Evolutionary conservation across 2,329 filamentous ascomycete species (phyloP), one percentile per base, ranked within the genome.

Genomic region (Fusarium neocosmosporiellum): DNA sequence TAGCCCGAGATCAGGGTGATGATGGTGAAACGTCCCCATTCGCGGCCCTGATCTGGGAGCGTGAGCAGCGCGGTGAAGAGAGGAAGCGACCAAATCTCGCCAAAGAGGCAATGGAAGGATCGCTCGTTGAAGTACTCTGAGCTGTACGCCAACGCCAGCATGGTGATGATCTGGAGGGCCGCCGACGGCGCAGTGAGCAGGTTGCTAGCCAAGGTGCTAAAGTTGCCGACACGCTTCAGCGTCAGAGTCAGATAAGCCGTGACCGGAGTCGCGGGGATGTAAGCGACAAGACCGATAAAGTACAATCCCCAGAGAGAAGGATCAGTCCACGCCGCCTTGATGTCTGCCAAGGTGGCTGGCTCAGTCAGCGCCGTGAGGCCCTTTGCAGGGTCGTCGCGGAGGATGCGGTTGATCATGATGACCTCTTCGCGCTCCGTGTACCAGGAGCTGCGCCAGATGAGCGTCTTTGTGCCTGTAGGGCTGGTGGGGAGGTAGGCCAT

Each of bases 371-470:
- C 80, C 0, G 85, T 88, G 14, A 87, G 80, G 16, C 84, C 87
- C 78, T 88, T 89, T 37, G 86, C 86, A 0, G 87, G 86, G 72
- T 88, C 87, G 55, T 88, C 87, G 36, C 87, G 84, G 14, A 88
- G 80, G 13, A 88, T 84, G 8, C 86, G 83, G 76, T 93, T 93
- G 20, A 92, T 87, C 87, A 93, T 90, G 75, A 93, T 93, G 65
- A 89, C 87, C 75, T 93, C 91, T 77, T 94, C 90, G 2, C 85
- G 85, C 76, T 92, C 91, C 3, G 83, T 88, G 79, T 92, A 92
- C 91, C 91, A 92, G 7, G 91, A 77, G 46, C 89, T 89, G 3
- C 89, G 88, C 53, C 88, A 89, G 69, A 94, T 86, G 50, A 85
- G 80, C 22, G 87, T 86, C 11, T 86, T 88, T 5, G 93, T 94